Evolutionary conservation across 805 yeast species (phyloP).

Genomic region (Saturnispora quitensis): DNA sequence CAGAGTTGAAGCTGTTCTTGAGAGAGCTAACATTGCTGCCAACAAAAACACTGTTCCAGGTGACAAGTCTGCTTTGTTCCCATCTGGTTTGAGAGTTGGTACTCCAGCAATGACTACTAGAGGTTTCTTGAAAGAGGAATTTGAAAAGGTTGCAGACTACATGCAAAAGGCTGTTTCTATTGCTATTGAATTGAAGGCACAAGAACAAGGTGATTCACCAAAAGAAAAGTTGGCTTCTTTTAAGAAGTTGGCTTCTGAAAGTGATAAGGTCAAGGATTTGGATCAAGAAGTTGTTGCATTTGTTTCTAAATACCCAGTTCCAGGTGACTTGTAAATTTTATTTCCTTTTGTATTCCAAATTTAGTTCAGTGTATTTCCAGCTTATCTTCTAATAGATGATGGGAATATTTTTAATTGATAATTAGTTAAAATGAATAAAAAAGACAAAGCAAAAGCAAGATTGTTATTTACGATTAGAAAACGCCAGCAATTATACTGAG

Average conservation of each 20-base stretch:
- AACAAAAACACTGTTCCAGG: constrained; percentile 98
- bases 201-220: constrained; percentile 48
- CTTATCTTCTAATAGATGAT: neutral
- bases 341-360: neutral
- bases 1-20: constrained; percentile 91
- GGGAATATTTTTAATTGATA: neutral
- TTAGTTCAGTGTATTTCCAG: neutral
- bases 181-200: constrained; percentile 50
- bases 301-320: constrained; percentile 76
- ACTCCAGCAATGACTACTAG: constrained; percentile 99
- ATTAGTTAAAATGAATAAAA: neutral
- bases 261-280: constrained; percentile 49
- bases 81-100: constrained; percentile 96
- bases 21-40: constrained; percentile 87
- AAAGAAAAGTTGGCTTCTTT: constrained; percentile 59
- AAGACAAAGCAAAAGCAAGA: neutral
- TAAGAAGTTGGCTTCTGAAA: constrained; percentile 59
- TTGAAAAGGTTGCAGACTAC: constrained; percentile 67
- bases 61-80: constrained; percentile 91
- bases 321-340: constrained; percentile 53
- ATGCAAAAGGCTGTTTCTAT: constrained; percentile 71
- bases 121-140: constrained; percentile 86
- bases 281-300: constrained; percentile 61
- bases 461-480: neutral
- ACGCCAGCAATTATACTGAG: neutral